Percentiles rank a stretch among this genome's conserved stretches.
These are phyloP conservation scores for Claviceps sp. DNA, from an alignment of 2,329 filamentous ascomycete genomes.

Conservation along the genomic window DNA sequence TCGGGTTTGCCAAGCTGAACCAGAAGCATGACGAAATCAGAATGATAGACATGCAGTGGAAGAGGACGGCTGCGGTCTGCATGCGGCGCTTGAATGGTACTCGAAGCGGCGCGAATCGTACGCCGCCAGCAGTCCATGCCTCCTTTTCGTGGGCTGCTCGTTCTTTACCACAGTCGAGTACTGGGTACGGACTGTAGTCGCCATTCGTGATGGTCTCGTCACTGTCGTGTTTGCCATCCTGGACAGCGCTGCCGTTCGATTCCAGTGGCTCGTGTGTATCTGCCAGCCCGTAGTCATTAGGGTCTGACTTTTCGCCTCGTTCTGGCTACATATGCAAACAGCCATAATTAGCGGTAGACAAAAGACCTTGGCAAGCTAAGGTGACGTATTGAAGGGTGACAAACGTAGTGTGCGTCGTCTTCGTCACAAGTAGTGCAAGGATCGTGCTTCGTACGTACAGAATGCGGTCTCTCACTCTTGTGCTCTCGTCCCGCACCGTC, in stretches of 20 bases:
- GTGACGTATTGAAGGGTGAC: no score
- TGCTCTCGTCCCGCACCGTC: no score
- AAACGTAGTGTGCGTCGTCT: no score
- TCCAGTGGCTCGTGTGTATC: not conserved
- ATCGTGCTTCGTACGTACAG: no score
- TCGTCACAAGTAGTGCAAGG: no score
- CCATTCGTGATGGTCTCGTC: slow-evolving; percentile 1
- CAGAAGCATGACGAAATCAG: slow-evolving; percentile 69
- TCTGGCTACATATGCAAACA: no score
- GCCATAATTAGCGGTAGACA: no score
- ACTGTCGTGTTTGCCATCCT: not conserved
- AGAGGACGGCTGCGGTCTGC: slow-evolving; percentile 66
- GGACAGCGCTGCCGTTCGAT: not conserved
- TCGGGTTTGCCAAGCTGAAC: slow-evolving; percentile 76
- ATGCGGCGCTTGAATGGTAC: slow-evolving; percentile 58
- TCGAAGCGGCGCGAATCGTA: slow-evolving; percentile 73
- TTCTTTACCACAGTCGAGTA: slow-evolving; percentile 11
- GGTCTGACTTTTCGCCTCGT: no score
- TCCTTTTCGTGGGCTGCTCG: slow-evolving; percentile 13
- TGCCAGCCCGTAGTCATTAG: no score
- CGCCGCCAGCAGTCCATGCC: slow-evolving; percentile 33
- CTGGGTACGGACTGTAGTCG: slow-evolving; percentile 15
- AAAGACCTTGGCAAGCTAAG: no score
- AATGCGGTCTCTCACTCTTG: no score
- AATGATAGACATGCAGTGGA: slow-evolving; percentile 61